Conservation (phyloP, 805 yeast species). For the Teunomyces kruisii region DNA sequence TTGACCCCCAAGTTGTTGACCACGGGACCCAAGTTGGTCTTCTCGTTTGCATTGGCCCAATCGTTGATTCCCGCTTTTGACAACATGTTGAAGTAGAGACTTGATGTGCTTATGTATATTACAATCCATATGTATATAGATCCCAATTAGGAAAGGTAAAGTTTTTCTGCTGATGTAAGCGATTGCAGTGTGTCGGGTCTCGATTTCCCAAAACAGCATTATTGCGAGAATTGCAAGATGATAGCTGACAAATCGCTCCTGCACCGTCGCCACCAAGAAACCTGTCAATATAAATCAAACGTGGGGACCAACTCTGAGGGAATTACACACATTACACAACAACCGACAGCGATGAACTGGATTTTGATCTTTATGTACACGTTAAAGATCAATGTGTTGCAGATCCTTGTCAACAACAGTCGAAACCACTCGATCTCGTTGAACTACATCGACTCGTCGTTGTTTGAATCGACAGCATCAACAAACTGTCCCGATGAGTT, state of each 20-base stretch:
- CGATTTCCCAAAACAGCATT: no score
- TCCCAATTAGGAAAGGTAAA: constrained; percentile 1
- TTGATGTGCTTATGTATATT: not conserved
- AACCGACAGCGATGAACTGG: constrained; percentile 28
- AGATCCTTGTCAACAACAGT: constrained; percentile 32
- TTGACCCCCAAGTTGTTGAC: constrained; percentile 94
- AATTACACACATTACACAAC: not conserved
- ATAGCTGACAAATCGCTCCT: not conserved
- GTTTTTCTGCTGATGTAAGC: not conserved
- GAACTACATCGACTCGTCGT: constrained; percentile 33
- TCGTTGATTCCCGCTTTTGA: constrained; percentile 96
- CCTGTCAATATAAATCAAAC: not conserved
- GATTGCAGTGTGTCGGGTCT: not conserved
- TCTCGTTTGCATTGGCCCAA: constrained; percentile 97
- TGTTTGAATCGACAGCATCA: constrained; percentile 26
- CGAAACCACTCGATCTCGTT: constrained; percentile 32
- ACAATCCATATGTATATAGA: not conserved
- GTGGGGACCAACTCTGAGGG: not conserved
- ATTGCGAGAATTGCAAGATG: no score
- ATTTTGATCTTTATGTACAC: constrained; percentile 32
- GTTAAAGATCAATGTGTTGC: constrained; percentile 38
- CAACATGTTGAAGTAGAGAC: constrained; percentile 51
- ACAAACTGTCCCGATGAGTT: constrained; percentile 24
- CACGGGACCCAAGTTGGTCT: constrained; percentile 97
- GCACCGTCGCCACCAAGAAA: not conserved